Evolutionary conservation across 192 early-diverging fungal species (phyloP).

Genomic region (Coemansia sp.): DNA sequence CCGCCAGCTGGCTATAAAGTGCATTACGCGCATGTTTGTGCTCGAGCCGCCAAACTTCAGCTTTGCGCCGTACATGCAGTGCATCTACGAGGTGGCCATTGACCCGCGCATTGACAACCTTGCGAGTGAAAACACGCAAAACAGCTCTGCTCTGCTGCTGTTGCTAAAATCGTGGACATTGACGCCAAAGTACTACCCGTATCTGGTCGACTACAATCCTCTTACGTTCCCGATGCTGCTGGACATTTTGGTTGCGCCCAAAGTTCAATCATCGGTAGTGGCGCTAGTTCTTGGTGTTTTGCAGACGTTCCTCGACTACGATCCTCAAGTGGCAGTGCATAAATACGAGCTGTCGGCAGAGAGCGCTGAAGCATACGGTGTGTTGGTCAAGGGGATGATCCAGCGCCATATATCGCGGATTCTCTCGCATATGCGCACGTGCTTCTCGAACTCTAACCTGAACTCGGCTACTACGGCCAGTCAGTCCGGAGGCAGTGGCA

Average conservation of each 20-base stretch:
- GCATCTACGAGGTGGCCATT: conserved; percentile 74
- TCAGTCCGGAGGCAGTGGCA: conserved; percentile 6
- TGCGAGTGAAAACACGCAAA: conserved; percentile 83
- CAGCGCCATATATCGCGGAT: conserved; percentile 41
- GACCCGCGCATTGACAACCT: conserved; percentile 69
- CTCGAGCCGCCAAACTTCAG: conserved; percentile 63
- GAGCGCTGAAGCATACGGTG: conserved; percentile 19
- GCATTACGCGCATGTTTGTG: conserved; percentile 74
- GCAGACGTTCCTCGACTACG: conserved; percentile 64
- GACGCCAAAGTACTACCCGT: conserved; percentile 62
- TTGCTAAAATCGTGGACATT: conserved; percentile 79
- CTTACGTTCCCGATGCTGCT: conserved; percentile 70
- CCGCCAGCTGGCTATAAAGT: conserved; percentile 70
- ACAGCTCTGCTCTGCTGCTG: conserved; percentile 74
- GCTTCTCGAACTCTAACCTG: conserved; percentile 22
- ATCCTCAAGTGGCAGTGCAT: conserved; percentile 43
- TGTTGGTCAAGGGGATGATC: conserved; percentile 14
- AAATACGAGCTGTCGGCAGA: conserved; percentile 39
- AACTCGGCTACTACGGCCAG: not conserved
- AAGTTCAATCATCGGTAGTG: conserved; percentile 73
- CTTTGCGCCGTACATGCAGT: conserved; percentile 72
- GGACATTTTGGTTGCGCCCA: conserved; percentile 74
- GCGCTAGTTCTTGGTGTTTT: conserved; percentile 70
- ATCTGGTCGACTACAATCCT: conserved; percentile 64
- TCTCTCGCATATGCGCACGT: conserved; percentile 45